These are phyloP conservation scores for Aspergillus unguis DNA, from an alignment of 2,329 filamentous ascomycete genomes.

Conservation along the genomic window DNA sequence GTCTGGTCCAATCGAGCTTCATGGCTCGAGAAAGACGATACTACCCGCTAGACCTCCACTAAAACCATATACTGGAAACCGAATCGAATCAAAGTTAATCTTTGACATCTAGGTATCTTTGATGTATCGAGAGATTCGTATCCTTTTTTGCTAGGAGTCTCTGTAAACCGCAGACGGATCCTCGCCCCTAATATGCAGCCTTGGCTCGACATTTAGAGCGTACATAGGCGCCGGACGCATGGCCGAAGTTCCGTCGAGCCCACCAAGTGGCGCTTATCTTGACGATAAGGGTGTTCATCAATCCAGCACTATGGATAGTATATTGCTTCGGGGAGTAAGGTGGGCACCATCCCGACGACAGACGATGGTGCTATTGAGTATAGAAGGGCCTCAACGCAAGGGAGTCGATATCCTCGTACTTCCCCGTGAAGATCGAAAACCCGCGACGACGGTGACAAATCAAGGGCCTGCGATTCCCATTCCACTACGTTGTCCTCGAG, in stretches of 20 bases:
- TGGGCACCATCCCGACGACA: slow-evolving; percentile 1
- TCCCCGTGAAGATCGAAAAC: slow-evolving; percentile 32
- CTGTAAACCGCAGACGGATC: background rate
- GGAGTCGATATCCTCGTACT: slow-evolving; percentile 23
- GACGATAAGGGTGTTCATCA: slow-evolving; percentile 16
- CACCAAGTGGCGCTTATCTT: slow-evolving; percentile 15
- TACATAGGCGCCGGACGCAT: slow-evolving; percentile 16
- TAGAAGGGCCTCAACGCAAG: slow-evolving; percentile 34
- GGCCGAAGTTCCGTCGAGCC: slow-evolving; percentile 16
- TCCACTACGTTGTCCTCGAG: slow-evolving; percentile 8
- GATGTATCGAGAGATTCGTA: background rate
- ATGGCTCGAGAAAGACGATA: slow-evolving; percentile 2
- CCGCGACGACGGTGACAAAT: slow-evolving; percentile 35
- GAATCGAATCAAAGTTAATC: slow-evolving; percentile 3
- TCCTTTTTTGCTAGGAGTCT: background rate
- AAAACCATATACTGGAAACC: background rate
- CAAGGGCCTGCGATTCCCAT: slow-evolving; percentile 26
- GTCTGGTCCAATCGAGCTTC: slow-evolving; percentile 1
- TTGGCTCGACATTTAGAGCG: slow-evolving; percentile 3
- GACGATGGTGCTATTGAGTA: slow-evolving; percentile 21
- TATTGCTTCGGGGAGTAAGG: background rate
- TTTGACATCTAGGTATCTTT: background rate
- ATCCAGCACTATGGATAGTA: slow-evolving; percentile 3
- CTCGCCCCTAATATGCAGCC: slow-evolving; percentile 2
- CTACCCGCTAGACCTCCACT: slow-evolving; percentile 1